A percentile compares a stretch with the other conserved stretches of the same genome.
Evolutionary conservation across 1,139 yeast genomes (phyloP).

Genomic region (Taphrina flavorubra): DNA sequence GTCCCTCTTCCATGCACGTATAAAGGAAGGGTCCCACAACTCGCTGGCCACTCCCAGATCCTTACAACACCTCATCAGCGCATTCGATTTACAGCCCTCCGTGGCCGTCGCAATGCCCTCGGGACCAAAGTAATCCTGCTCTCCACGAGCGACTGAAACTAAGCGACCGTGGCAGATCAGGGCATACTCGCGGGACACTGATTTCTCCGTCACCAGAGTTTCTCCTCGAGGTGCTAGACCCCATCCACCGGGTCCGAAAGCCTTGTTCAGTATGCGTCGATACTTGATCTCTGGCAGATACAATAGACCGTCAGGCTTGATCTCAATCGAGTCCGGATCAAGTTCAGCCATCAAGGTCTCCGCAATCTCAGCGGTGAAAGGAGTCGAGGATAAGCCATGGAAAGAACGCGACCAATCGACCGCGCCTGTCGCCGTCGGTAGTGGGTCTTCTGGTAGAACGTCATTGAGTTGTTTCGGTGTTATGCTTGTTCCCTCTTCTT

Average conservation of each 20-base stretch:
- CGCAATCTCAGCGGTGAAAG: slow-evolving; percentile 69
- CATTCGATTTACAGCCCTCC: slow-evolving; percentile 96
- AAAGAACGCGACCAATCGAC: slow-evolving; percentile 75
- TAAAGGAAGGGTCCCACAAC: slow-evolving; percentile 93
- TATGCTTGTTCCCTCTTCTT: neutral
- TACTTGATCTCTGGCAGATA: slow-evolving; percentile 94
- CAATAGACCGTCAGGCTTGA: slow-evolving; percentile 91
- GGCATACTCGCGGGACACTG: slow-evolving; percentile 87
- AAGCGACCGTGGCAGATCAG: slow-evolving; percentile 82
- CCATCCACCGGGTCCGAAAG: slow-evolving; percentile 99
- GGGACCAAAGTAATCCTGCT: slow-evolving; percentile 87
- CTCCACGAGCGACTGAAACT: slow-evolving; percentile 93
- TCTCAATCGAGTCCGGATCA: slow-evolving; percentile 75
- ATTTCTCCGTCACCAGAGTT: slow-evolving; percentile 67
- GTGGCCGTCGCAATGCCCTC: slow-evolving; percentile 92
- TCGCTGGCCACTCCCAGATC: slow-evolving; percentile 97
- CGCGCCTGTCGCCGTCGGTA: slow-evolving; percentile 15
- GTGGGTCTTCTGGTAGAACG: slow-evolving; percentile 14
- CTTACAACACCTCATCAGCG: slow-evolving; percentile 96
- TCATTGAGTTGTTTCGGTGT: slow-evolving; percentile 17
- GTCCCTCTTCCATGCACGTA: slow-evolving; percentile 74
- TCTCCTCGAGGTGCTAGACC: slow-evolving; percentile 94
- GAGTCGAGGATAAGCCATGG: slow-evolving; percentile 78
- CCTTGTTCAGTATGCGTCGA: slow-evolving; percentile 80
- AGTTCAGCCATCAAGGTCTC: slow-evolving; percentile 66